Conservation (phyloP, 306 rosid species). For the Vachellia collinsii region DNA sequence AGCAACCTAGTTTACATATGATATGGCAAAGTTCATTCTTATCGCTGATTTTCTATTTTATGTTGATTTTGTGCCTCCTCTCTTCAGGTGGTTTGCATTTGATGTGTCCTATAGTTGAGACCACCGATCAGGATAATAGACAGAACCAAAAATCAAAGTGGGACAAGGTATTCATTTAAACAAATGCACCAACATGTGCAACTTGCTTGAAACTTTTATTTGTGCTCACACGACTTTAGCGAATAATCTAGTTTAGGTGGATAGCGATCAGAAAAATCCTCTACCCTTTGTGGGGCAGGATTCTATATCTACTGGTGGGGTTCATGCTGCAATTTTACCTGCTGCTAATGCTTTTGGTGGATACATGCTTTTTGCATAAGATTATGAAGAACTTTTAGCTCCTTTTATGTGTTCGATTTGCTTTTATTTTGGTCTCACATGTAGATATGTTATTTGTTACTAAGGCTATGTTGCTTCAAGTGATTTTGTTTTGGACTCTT, state of each 20-base stretch:
- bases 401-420: conserved; percentile 7
- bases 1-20: conserved; percentile 23
- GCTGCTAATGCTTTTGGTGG: too few species aligned
- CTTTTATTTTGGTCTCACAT: conserved; percentile 20
- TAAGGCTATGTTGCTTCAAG: too few species aligned
- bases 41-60: too few species aligned
- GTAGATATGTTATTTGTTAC: conserved; percentile 3
- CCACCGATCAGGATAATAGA: conserved; percentile 62
- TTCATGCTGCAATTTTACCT: conserved; percentile 65
- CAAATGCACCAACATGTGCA: too few species aligned
- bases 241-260: conserved; percentile 58
- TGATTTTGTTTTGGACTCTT: too few species aligned
- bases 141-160: conserved; percentile 64
- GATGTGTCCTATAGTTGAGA: conserved; percentile 28
- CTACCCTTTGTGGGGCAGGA: conserved; percentile 63
- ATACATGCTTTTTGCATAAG: conserved; percentile 84
- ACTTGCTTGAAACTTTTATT: conserved; percentile 30
- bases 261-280: conserved; percentile 67
- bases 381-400: background rate
- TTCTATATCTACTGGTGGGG: conserved; percentile 57
- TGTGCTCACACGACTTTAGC: conserved; percentile 28
- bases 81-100: too few species aligned
- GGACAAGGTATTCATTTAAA: conserved; percentile 52
- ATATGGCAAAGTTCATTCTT: background rate
- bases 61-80: too few species aligned